Base-by-base conservation (phyloP, 1,284 basidiomycete genomes). In the Laetiporus sulphureus region DNA sequence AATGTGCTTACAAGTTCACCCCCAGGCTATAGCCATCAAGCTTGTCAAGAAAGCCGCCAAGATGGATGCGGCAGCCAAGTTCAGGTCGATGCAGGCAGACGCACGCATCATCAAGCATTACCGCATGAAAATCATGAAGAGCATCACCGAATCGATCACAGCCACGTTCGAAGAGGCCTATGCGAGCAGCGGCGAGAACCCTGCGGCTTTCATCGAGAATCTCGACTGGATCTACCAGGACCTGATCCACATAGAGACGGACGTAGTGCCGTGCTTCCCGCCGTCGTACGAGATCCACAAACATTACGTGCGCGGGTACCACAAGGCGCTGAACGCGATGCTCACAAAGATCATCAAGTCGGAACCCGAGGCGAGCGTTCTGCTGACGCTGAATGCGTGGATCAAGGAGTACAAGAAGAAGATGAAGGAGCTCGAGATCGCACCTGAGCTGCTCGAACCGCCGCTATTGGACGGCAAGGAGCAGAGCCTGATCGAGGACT, bases 71-170 rank as follows among this genome's bases (percentile, higher is more conserved):
- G 85, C 92, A 1, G 83, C 90, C 15, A 91, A 90, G 61, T 93
- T 92, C 68, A 88, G 81, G 59, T 91, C 89, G 8, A 80, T 92
- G 73, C 87, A 91, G 63, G 94, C 93, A 34, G 88, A 95, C 52
- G 91, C 93, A 5, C 84, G 95, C 40, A 74, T 91, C 31, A 86
- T 99, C 65, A 99, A 99, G 66, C 90, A 97, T 61, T 99, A 98
- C 63, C 83, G 93, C 10, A 85, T 88, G 47, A 97, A 94, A 61
- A 78, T 97, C 48, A 77, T 83, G 47, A 89, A 90, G 55, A 75
- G 77, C 21, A 87, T 99, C 60, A 72, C 78, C 2, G 77, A 85
- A 13, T 83, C 89, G 2, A 88, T 95, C 49, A 77, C 80, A 48
- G 70, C 70, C 31, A 77, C 80, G 43, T 91, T 96, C 54, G 75